Base-by-base conservation (phyloP, 306 rosid genomes). In the Begonia masoniana region DNA sequence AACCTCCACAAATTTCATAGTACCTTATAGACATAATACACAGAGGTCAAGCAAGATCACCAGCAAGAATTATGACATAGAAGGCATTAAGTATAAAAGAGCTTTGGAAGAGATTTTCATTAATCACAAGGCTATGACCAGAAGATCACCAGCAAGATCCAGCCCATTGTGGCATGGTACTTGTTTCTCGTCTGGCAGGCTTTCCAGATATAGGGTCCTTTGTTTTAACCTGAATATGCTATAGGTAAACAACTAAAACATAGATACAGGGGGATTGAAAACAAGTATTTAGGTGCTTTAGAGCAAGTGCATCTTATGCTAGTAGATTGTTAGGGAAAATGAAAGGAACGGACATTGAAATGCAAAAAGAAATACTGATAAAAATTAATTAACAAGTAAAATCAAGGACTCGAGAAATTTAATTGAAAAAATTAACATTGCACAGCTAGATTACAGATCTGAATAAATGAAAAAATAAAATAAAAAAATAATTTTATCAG, bases 111-210 rank as follows among this genome's bases (percentile, higher is more conserved):
- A 14, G 50, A 47, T 47, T 45, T 45, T n/a, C 49, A 45, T n/a
- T 45, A 45, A 45, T 45, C 12, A 14, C n/a, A 74, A 64, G 60
- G 46, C 46, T 66, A 56, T 69, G 56, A 52, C 19, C 14, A 62
- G 54, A 53, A 62, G 43, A 68, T 70, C 73, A 91, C 97, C 97
- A 91, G 80, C 97, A 91, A 59, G 97, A 91, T 71, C 97, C 97
- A 65, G 97, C 97, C 97, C 97, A 85, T 55, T 91, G 97, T 9
- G 97, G 97, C 97, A 85, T 91, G 58, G 97, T 85, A 70, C 76
- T 91, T 64, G 96, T 81, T 71, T 91, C 97, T 66, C 96, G 80
- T 52, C 70, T 78, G 57, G 94, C 94, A 48, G 88, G 79, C 69
- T 81, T 85, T 75, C 92, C 94, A 43, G 97, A 76, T 58, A 71